Conservation (phyloP, 306 rosid species). For the Purshia tridentata region DNA sequence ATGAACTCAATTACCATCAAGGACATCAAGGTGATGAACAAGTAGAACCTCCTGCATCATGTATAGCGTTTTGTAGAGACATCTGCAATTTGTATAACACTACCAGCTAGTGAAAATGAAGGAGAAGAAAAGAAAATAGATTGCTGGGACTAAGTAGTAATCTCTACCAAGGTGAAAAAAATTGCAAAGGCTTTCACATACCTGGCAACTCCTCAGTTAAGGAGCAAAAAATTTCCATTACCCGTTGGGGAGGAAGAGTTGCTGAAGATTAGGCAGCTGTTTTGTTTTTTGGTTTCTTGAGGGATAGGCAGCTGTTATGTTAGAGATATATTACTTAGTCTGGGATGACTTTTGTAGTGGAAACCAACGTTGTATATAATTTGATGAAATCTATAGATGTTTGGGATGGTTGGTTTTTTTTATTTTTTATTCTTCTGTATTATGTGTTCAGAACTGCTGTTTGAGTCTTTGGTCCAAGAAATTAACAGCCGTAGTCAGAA, state of each 20-base stretch:
- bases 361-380: not conserved
- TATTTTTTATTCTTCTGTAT: not conserved
- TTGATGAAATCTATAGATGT: not conserved
- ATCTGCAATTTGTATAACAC: slow-evolving; percentile 18
- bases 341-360: not conserved
- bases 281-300: not conserved
- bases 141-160: not conserved
- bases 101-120: slow-evolving; percentile 29
- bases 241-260: no score
- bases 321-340: not conserved
- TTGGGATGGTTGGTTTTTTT: not conserved
- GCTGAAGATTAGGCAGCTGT: no score
- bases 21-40: slow-evolving; percentile 21
- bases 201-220: no score
- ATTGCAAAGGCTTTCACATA: no score
- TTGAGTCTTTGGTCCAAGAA: not conserved
- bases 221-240: no score
- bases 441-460: not conserved
- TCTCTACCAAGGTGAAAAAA: no score
- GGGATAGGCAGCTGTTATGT: not conserved
- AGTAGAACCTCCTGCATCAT: slow-evolving; percentile 18
- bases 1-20: slow-evolving; percentile 27
- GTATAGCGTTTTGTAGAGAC: slow-evolving; percentile 17
- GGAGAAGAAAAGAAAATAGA: slow-evolving; percentile 17
- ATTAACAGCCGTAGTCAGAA: not conserved